Evolutionary conservation across 495 filamentous ascomycete genomes (phyloP).

Genomic region (Penicillium verhagenii): DNA sequence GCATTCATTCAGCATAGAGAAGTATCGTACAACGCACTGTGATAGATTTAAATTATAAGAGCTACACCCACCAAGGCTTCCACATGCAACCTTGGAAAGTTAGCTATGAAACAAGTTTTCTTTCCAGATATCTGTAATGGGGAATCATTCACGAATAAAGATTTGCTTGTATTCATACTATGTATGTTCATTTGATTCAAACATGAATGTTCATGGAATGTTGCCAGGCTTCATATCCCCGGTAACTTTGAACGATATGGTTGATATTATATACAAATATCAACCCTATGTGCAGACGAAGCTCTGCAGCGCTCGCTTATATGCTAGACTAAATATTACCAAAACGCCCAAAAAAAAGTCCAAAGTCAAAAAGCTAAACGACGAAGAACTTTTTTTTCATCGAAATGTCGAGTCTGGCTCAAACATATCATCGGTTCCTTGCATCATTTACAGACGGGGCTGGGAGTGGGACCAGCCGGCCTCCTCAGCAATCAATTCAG

Average conservation of each 20-base stretch:
- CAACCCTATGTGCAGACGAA: background rate
- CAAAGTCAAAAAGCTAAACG: slow-evolving; percentile 1
- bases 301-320: slow-evolving; percentile 23
- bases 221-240: too few relatives aligned
- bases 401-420: slow-evolving; percentile 8
- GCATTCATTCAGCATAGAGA: background rate
- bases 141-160: too few relatives aligned
- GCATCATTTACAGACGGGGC: slow-evolving; percentile 38
- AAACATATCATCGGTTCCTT: background rate
- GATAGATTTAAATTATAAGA: background rate
- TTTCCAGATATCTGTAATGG: too few relatives aligned
- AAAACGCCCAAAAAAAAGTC: too few relatives aligned
- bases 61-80: background rate
- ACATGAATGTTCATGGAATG: too few relatives aligned
- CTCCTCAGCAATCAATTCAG: slow-evolving; percentile 62
- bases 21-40: background rate
- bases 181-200: too few relatives aligned
- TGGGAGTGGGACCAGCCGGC: slow-evolving; percentile 58
- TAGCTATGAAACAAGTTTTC: too few relatives aligned
- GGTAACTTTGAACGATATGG: too few relatives aligned
- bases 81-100: background rate
- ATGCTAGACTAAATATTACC: slow-evolving; percentile 21
- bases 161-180: background rate
- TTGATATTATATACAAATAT: background rate
- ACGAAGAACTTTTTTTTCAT: slow-evolving; percentile 12